phyloP scores from a whole-genome alignment of 768 basidiomycete genomes.

The Rhizopogon sp. region DNA sequence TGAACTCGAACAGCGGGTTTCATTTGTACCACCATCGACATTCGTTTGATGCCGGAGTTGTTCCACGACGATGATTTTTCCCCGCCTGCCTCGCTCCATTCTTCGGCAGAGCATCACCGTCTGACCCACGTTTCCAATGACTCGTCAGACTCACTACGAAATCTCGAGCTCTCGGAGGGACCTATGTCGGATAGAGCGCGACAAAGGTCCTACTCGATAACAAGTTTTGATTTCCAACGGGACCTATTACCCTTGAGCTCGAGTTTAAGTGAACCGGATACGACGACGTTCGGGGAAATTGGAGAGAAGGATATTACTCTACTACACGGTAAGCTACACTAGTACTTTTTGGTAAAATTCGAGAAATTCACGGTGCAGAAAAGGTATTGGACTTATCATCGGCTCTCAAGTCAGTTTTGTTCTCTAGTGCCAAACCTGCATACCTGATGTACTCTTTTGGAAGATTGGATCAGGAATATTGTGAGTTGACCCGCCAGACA shows the following conservation, averaged over 20 bases:
- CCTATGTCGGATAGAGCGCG: constrained; percentile 33
- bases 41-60: background rate
- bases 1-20: background rate
- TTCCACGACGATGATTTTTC: constrained; percentile 8
- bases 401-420: constrained; percentile 59
- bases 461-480: constrained; percentile 94
- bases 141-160: constrained; percentile 72
- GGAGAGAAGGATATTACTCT: constrained; percentile 74
- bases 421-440: background rate
- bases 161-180: constrained; percentile 72
- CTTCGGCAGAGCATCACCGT: constrained; percentile 8
- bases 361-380: constrained; percentile 19
- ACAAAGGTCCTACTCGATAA: constrained; percentile 60
- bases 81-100: constrained; percentile 8
- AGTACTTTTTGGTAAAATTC: background rate
- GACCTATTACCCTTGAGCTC: constrained; percentile 74
- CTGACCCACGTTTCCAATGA: constrained; percentile 28
- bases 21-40: background rate
- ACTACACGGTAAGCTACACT: constrained; percentile 56
- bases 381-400: constrained; percentile 78
- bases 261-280: constrained; percentile 69
- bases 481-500: constrained; percentile 35
- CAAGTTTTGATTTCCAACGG: constrained; percentile 75
- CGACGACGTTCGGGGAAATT: constrained; percentile 33
- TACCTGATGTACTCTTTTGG: constrained; percentile 1